Evolutionary conservation across 208 protist species (phyloP).

Genomic region (Lotmaria passim): DNA sequence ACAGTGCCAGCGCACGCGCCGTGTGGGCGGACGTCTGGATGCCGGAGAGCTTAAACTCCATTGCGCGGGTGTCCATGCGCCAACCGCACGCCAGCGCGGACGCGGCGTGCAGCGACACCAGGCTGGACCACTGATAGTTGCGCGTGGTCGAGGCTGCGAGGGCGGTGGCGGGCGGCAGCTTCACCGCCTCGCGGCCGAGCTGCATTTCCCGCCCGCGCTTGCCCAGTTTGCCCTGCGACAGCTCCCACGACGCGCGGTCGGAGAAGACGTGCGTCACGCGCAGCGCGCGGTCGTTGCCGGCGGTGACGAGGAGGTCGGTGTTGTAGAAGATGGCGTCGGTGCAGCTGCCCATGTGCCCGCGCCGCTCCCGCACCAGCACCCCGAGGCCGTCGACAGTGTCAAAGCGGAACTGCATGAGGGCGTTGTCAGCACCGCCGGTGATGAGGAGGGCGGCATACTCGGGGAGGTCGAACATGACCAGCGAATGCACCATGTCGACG

Average conservation of each 20-base stretch:
- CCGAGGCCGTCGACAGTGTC: slow-evolving; percentile 88
- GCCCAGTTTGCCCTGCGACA: slow-evolving; percentile 89
- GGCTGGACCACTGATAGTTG: slow-evolving; percentile 88
- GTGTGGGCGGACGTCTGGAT: slow-evolving; percentile 74
- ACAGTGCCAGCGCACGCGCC: slow-evolving; percentile 76
- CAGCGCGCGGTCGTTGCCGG: slow-evolving; percentile 75
- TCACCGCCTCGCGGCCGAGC: slow-evolving; percentile 62
- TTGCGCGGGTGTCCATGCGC: slow-evolving; percentile 81
- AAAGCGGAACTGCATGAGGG: slow-evolving; percentile 89
- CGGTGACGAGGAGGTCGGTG: slow-evolving; percentile 79
- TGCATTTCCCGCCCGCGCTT: slow-evolving; percentile 69
- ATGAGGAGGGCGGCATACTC: slow-evolving; percentile 58
- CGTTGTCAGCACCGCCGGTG: slow-evolving; percentile 89
- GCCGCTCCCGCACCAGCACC: slow-evolving; percentile 80
- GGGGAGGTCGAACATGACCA: slow-evolving; percentile 61
- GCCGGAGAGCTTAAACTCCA: slow-evolving; percentile 82
- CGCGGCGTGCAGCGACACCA: slow-evolving; percentile 81
- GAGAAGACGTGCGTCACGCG: slow-evolving; percentile 91
- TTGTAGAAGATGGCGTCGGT: slow-evolving; percentile 88
- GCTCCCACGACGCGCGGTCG: slow-evolving; percentile 88
- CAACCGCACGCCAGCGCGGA: slow-evolving; percentile 77
- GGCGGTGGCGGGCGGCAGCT: slow-evolving; percentile 73
- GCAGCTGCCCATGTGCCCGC: slow-evolving; percentile 86
- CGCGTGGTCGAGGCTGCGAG: slow-evolving; percentile 69
- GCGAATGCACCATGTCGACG: slow-evolving; percentile 71